phyloP scores from a whole-genome alignment of 1,139 yeast genomes.

The Pneumocystis jirovecii region DNA sequence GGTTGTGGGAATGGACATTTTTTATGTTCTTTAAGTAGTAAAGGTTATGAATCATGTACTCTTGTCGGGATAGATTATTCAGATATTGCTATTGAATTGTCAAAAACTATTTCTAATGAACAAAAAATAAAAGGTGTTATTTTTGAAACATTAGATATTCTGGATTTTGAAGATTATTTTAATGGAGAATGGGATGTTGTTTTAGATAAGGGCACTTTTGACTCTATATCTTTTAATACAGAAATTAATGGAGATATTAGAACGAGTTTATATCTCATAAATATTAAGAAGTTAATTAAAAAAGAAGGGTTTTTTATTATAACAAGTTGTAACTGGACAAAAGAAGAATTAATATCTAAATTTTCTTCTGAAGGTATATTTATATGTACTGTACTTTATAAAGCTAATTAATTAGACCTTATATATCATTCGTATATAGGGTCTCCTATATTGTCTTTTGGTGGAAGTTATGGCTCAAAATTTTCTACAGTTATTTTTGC shows the following conservation, averaged over 20 bases:
- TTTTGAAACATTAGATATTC: slow-evolving; percentile 26
- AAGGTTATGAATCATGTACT: slow-evolving; percentile 31
- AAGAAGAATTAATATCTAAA: slow-evolving; percentile 38
- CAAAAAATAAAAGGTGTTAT: slow-evolving; percentile 28
- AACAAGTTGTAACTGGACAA: slow-evolving; percentile 93
- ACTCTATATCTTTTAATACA: slow-evolving; percentile 71
- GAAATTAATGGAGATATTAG: slow-evolving; percentile 22
- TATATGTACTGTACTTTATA: neutral
- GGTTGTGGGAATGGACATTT: slow-evolving; percentile 97
- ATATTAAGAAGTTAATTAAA: slow-evolving; percentile 43
- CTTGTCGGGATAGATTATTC: slow-evolving; percentile 78
- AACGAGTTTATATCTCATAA: slow-evolving; percentile 39
- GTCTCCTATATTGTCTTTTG: slow-evolving; percentile 1
- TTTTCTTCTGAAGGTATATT: slow-evolving; percentile 14
- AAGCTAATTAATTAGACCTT: neutral
- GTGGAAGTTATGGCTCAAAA: slow-evolving; percentile 1
- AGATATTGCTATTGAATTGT: slow-evolving; percentile 59
- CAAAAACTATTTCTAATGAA: slow-evolving; percentile 38
- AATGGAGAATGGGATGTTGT: slow-evolving; percentile 50
- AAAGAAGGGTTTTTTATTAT: slow-evolving; percentile 49
- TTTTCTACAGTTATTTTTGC: slow-evolving; percentile 2
- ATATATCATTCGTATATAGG: slow-evolving; percentile 1
- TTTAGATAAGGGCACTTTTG: slow-evolving; percentile 87
- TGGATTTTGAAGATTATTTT: slow-evolving; percentile 14
- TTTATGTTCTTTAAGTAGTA: slow-evolving; percentile 55